Evolutionary conservation across 345 rosid genomes (phyloP).

Genomic region (Hibiscus mutabilis): DNA sequence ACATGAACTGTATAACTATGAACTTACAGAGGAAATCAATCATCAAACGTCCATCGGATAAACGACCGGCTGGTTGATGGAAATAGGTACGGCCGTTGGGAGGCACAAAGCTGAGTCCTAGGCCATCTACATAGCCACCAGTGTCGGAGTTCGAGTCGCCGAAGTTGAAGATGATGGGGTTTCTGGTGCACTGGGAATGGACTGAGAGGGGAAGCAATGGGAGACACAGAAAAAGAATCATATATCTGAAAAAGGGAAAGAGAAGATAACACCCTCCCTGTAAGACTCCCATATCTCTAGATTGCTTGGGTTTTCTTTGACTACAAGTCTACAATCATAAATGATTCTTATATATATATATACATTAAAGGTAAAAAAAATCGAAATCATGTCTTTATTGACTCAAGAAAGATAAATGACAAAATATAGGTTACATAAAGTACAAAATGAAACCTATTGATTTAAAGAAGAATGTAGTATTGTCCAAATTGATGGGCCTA

Average conservation of each 20-base stretch:
- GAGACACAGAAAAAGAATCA: neutral
- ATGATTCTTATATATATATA: neutral
- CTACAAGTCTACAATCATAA: neutral
- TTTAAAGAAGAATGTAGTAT: neutral
- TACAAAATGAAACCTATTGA: neutral
- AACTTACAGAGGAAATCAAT: conserved; percentile 56
- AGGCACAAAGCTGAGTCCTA: conserved; percentile 30
- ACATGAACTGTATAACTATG: neutral
- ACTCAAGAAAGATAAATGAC: neutral
- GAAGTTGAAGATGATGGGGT: conserved; percentile 36
- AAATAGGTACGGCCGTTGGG: conserved; percentile 51
- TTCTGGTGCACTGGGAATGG: conserved; percentile 26
- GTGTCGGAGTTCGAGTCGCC: conserved; percentile 60
- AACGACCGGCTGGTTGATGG: conserved; percentile 37
- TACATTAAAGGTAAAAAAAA: neutral
- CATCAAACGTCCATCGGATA: conserved; percentile 47
- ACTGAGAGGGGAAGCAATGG: conserved; percentile 18
- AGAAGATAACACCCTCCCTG: neutral
- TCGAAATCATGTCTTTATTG: neutral
- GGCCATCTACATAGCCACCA: conserved; percentile 36
- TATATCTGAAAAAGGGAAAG: neutral
- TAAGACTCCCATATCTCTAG: neutral
- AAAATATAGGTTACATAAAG: neutral
- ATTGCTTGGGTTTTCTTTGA: neutral
- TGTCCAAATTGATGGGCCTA: neutral